phyloP scores from a whole-genome alignment of 352 stramenopile species.

The Pythium chondricola region DNA sequence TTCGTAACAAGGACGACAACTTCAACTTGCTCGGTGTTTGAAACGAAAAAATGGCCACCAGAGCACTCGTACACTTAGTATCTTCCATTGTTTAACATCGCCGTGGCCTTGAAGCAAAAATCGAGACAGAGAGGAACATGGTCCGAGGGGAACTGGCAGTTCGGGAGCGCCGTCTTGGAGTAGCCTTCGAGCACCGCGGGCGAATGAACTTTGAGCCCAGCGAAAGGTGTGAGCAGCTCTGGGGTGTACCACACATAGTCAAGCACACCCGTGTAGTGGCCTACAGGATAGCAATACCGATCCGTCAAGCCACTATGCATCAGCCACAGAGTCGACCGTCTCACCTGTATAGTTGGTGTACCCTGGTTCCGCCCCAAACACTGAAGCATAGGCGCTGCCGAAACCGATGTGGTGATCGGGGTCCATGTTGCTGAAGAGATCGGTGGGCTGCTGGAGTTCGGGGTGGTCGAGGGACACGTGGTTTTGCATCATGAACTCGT shows the following conservation, averaged over 20 bases:
- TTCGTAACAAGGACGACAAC: conserved; percentile 10
- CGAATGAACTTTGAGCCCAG: conserved; percentile 90
- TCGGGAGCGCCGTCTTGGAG: conserved; percentile 91
- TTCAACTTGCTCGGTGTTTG: conserved; percentile 11
- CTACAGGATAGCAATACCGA: conserved; percentile 61
- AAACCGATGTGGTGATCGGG: conserved; percentile 93
- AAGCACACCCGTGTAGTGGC: conserved; percentile 92
- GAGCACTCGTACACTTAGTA: no score
- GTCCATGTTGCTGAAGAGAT: conserved; percentile 49
- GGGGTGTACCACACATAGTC: conserved; percentile 99
- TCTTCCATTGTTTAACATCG: conserved; percentile 23
- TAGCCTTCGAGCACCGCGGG: conserved; percentile 85
- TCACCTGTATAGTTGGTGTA: conserved; percentile 98
- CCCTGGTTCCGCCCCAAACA: conserved; percentile 94
- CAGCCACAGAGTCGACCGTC: no score
- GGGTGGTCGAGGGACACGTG: conserved; percentile 85
- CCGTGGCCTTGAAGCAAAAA: conserved; percentile 74
- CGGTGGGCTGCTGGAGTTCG: conserved; percentile 66
- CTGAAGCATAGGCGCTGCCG: conserved; percentile 92
- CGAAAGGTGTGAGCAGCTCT: conserved; percentile 90
- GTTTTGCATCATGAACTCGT: conserved; percentile 93
- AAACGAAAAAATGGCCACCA: no score
- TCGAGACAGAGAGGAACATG: conserved; percentile 92
- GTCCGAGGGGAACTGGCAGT: conserved; percentile 94
- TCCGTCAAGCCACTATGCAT: no score